Evolutionary conservation across 208 protist species (phyloP), one percentile per base, ranked within the genome.

Genomic region (Leishmania turanica): DNA sequence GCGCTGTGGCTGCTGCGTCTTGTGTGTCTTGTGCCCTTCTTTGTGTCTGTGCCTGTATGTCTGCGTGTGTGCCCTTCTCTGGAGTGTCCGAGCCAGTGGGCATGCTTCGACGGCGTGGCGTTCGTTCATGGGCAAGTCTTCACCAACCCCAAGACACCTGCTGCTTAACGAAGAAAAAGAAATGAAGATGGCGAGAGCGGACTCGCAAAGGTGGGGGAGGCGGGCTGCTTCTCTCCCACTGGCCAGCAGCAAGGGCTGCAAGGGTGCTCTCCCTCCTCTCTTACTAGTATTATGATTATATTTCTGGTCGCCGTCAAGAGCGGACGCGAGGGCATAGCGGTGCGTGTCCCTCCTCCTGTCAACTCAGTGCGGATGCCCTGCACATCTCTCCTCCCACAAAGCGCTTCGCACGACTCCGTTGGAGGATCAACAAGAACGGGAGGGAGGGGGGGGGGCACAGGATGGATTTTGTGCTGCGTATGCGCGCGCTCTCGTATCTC

Each of bases 41-140:
- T 34, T 49, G n/a, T 72, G 80, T 49, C 70, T 73, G n/a, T 37
- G 40, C 17, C 72, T 34, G 58, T 15, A 77, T 72, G 56, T 81
- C 68, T 86, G 80, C 49, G 47, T 58, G 70, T 24, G 70, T 45
- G 9, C 37, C 17, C 72, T 62, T 62, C 31, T 68, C 31, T 8
- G 11, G 62, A 7, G 13, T 40, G 31, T 31, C 31, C 40, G 7
- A 7, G 62, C 31, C 62, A 40, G 9, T 17, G 31, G 31, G 15
- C 15, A 31, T 21, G 31, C 62, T 17, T 68, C 62, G 40, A 34
- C 3, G 27, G 62, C 15, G 62, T 68, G 62, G 62, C 62, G 1
- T 34, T 68, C 62, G 4, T 40, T 68, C 15, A 19, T 68, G 31
- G 11, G 62, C 5, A 31, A 68, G 31, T 8, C 62, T 40, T 11